These are phyloP conservation scores for Saitozyma podzolica DNA, from an alignment of 768 basidiomycete species.

Conservation along the genomic window DNA sequence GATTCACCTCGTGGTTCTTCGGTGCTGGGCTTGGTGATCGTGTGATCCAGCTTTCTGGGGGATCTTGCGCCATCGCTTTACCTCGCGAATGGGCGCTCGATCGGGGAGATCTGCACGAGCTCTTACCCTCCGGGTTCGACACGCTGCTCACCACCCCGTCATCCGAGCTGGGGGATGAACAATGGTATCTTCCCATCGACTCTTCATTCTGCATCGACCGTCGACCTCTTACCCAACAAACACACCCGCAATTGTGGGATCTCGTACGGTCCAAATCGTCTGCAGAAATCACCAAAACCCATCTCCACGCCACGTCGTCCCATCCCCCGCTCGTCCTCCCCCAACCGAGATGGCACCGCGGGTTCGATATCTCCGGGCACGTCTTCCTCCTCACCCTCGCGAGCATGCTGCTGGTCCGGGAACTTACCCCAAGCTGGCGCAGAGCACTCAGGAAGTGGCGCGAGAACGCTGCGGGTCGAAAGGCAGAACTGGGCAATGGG, in stretches of 20 bases:
- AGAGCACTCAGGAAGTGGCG: not conserved
- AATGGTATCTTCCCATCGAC: conserved; percentile 16
- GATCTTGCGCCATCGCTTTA: conserved; percentile 31
- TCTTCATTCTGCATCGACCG: conserved; percentile 6
- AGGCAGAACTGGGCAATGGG: not conserved
- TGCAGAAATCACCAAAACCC: conserved; percentile 6
- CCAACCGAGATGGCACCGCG: conserved; percentile 67
- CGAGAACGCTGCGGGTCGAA: not conserved
- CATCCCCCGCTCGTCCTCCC: conserved; percentile 13
- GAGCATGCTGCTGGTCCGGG: conserved; percentile 73
- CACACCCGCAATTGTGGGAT: conserved; percentile 9
- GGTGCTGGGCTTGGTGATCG: conserved; percentile 43
- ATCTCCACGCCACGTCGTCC: conserved; percentile 4
- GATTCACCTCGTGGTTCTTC: conserved; percentile 45
- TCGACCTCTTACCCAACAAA: not conserved
- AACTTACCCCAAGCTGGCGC: conserved; percentile 59
- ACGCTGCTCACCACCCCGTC: conserved; percentile 4
- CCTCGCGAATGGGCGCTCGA: conserved; percentile 14
- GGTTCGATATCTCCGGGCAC: conserved; percentile 93
- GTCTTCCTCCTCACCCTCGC: conserved; percentile 83
- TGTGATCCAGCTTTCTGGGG: conserved; percentile 38
- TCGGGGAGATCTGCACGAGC: conserved; percentile 4
- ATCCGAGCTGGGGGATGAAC: not conserved
- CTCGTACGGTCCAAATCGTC: conserved; percentile 3
- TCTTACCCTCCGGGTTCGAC: conserved; percentile 8